phyloP scores from a whole-genome alignment of 331 rosid species.

The Acacia concinna region DNA sequence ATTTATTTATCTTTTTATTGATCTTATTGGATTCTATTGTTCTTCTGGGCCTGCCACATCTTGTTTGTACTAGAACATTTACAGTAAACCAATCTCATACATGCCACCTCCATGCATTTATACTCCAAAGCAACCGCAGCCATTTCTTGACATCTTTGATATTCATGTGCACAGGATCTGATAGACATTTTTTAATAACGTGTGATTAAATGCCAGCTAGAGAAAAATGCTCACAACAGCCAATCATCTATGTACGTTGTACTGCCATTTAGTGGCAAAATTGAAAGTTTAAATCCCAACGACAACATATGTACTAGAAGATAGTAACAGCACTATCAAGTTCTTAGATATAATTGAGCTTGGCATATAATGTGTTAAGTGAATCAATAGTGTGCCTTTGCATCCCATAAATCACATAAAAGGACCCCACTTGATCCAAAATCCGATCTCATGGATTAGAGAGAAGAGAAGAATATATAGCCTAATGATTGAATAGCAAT shows the following conservation, averaged over 20 bases:
- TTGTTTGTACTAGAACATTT: slow-evolving; percentile 44
- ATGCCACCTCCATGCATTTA: slow-evolving; percentile 80
- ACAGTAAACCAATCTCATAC: slow-evolving; percentile 59
- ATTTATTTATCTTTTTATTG: no score
- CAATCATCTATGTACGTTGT: slow-evolving; percentile 4
- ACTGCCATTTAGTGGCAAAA: slow-evolving; percentile 1
- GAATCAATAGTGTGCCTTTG: background rate
- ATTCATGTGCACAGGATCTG: slow-evolving; percentile 72
- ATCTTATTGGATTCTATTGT: no score
- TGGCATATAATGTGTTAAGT: background rate
- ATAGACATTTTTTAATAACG: slow-evolving; percentile 29
- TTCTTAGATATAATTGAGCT: background rate
- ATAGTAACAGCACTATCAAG: slow-evolving; percentile 13
- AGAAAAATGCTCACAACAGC: slow-evolving; percentile 1
- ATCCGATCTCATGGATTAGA: background rate
- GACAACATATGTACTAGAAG: background rate
- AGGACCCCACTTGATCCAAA: slow-evolving; percentile 15
- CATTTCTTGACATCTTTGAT: slow-evolving; percentile 52
- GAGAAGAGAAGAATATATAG: background rate
- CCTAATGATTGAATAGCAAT: slow-evolving; percentile 13
- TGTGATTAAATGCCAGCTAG: slow-evolving; percentile 17
- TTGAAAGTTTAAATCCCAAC: background rate
- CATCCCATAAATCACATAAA: slow-evolving; percentile 1
- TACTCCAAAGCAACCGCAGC: slow-evolving; percentile 70
- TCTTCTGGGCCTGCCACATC: no score